Percentiles rank a stretch among this genome's conserved stretches.
Evolutionary conservation across 2,329 filamentous ascomycete genomes (phyloP).

Genomic region (Colletotrichum camelliae): DNA sequence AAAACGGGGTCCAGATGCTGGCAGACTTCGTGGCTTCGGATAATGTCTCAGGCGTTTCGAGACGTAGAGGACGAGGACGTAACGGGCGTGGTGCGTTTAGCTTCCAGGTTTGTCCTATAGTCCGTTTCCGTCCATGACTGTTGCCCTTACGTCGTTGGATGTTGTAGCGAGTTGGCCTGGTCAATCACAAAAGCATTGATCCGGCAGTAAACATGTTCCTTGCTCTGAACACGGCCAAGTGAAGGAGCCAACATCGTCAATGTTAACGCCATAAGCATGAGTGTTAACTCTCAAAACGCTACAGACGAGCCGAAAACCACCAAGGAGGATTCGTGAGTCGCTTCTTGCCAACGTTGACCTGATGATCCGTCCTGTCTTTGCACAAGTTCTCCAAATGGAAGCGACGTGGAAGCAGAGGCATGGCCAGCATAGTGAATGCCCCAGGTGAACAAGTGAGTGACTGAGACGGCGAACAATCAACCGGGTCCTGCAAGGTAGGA

Average conservation of each 20-base stretch:
- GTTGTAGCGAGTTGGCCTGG: neutral
- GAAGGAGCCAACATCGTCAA: neutral
- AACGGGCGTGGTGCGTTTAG: slow-evolving; percentile 4
- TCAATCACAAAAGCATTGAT: neutral
- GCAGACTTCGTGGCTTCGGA: neutral
- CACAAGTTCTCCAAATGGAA: neutral
- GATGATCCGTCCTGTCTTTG: neutral
- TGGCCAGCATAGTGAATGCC: neutral
- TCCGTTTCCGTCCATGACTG: slow-evolving; percentile 4
- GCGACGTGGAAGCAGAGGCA: neutral
- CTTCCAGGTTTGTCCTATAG: neutral
- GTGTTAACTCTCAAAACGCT: neutral
- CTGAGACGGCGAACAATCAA: neutral
- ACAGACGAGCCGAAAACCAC: neutral
- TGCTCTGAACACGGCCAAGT: neutral
- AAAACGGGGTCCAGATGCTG: neutral
- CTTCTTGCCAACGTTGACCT: neutral
- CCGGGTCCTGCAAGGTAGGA: neutral
- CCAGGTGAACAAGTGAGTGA: neutral
- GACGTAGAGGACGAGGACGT: neutral
- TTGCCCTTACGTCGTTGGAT: neutral
- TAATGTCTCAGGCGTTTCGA: neutral
- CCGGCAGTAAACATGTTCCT: neutral
- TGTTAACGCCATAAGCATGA: neutral
- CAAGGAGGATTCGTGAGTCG: neutral